Conservation (phyloP, 1,284 basidiomycete species). For the Schizophyllum amplum region DNA sequence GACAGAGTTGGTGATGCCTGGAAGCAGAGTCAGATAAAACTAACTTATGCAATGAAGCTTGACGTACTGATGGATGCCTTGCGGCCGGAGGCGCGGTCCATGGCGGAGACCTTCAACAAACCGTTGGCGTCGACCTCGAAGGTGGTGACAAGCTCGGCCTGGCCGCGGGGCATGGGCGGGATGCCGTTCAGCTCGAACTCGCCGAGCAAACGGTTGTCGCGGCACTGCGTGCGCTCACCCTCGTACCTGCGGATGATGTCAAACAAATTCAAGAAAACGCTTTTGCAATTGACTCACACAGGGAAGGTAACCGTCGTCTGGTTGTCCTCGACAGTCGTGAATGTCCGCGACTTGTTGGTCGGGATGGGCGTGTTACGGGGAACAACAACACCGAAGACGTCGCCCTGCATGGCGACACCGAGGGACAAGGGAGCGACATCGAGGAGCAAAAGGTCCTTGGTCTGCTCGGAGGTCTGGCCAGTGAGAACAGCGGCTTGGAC, state of each 20-base stretch:
- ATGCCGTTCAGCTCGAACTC: slow-evolving; percentile 90
- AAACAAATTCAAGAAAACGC: no score
- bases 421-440: slow-evolving; percentile 82
- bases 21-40: no score
- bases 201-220: slow-evolving; percentile 83
- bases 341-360: slow-evolving; percentile 74
- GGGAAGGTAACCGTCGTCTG: slow-evolving; percentile 68
- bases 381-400: slow-evolving; percentile 80
- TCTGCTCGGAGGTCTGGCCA: slow-evolving; percentile 68
- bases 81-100: slow-evolving; percentile 92
- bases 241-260: no score
- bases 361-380: slow-evolving; percentile 84
- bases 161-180: slow-evolving; percentile 93
- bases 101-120: slow-evolving; percentile 90
- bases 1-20: slow-evolving; percentile 93
- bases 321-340: slow-evolving; percentile 48
- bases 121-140: slow-evolving; percentile 98
- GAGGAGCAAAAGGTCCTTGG: slow-evolving; percentile 31
- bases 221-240: slow-evolving; percentile 77
- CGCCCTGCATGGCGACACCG: slow-evolving; percentile 86
- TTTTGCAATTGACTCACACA: no score
- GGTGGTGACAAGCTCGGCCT: slow-evolving; percentile 92
- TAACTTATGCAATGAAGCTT: no score
- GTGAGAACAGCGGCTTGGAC: slow-evolving; percentile 85
- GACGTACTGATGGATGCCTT: slow-evolving; percentile 96